phyloP scores from a whole-genome alignment of 75 land plant species.

The Pseudotsuga menziesii region DNA sequence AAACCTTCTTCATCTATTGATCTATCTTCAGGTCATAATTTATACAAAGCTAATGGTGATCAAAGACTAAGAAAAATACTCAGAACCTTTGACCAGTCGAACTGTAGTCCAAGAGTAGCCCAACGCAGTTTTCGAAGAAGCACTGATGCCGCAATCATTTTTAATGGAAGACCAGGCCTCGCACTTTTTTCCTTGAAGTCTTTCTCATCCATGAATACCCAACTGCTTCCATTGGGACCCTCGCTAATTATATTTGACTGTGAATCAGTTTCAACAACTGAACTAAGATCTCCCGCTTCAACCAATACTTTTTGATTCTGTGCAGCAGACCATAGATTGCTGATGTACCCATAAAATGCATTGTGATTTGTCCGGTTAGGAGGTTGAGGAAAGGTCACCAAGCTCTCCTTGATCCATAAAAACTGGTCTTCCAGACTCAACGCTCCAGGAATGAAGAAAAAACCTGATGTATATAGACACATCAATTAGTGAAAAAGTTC shows the following conservation, averaged over 20 bases:
- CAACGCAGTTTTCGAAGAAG: constrained; percentile 86
- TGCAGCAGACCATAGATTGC: constrained; percentile 57
- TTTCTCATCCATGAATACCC: constrained; percentile 29
- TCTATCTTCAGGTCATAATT: background rate
- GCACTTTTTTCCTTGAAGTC: too few species aligned
- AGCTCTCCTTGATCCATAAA: constrained; percentile 69
- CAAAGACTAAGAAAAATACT: background rate
- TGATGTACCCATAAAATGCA: constrained; percentile 76
- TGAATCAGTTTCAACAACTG: constrained; percentile 3
- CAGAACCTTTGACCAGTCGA: constrained; percentile 96
- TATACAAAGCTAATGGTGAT: background rate
- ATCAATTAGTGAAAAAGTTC: too few species aligned
- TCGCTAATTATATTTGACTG: background rate
- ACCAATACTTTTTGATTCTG: constrained; percentile 42
- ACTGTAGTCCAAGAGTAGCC: constrained; percentile 97
- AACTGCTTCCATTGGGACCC: constrained; percentile 12
- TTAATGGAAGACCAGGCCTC: background rate
- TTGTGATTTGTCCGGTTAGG: constrained; percentile 95
- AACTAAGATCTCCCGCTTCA: constrained; percentile 6
- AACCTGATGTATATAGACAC: constrained; percentile 42
- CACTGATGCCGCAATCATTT: constrained; percentile 47
- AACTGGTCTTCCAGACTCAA: constrained; percentile 68
- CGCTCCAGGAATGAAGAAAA: constrained; percentile 89
- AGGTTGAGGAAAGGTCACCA: constrained; percentile 83
- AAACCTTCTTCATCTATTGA: too few species aligned